Base-by-base conservation (phyloP, 1,284 basidiomycete genomes). In the Phylloboletellus chloephorus region DNA sequence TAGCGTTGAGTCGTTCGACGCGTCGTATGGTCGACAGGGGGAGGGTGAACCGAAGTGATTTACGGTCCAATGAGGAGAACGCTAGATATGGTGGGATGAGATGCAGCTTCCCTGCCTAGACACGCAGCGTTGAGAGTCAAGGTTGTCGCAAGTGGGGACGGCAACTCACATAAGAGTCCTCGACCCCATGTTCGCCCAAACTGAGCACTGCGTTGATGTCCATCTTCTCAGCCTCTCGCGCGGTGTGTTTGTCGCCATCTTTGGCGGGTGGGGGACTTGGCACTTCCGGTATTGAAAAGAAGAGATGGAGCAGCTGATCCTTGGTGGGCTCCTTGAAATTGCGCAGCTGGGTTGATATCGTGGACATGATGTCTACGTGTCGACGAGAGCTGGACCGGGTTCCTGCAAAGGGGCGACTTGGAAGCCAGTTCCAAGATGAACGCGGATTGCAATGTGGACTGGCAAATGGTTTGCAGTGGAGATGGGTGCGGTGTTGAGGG, bases 11-110 rank as follows among this genome's bases (percentile, higher is more conserved):
- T 29, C 94, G 73, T 65, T 99, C 96, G n/a, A 98, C 96, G 29
- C 96, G 74, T 29, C 96, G 78, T 49, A 99, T 83, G 2, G 92
- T 94, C 46, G 88, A 93, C 25, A 99, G 73, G 31, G 96, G 96
- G 13, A 98, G 68, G 2, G 91, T 90, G 67, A 94, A 92, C 32
- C 87, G 78, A 47, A 94, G 93, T 19, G 89, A 93, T 58, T 91
- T 88, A 58, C 88, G 82, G 62, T 98, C 95, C 28, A 96, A 69
- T 7, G 92, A 96, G 20, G 83, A 72, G 67, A 98, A 99, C 40
- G 89, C 82, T 9, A 98, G 73, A 65, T 91, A 98, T 1, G 92
- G 90, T 17, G 90, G 80, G 35, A 96, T 77, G 28, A 99, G 74
- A 53, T 94, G 79, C 32, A 98, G 69, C 57, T 92, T 88, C 36